Evolutionary conservation across 176 grass and related monocot species (phyloP), one percentile per base, ranked within the genome.

Genomic region (Rhynchospora breviuscula): DNA sequence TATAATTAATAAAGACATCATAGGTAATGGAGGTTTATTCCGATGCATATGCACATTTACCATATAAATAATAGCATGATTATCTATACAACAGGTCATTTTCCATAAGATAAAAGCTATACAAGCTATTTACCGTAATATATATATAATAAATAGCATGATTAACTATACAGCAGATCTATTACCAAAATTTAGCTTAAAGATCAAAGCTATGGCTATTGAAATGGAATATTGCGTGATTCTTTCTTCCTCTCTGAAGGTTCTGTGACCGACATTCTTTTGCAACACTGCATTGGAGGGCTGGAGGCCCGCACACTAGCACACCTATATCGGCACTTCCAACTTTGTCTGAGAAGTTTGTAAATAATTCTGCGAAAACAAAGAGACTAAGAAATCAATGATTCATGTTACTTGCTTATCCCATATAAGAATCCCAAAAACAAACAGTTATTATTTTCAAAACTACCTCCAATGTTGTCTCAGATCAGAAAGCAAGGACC

Each of bases 151-250:
- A n/a, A 86, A 78, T 70, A 67, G 81, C 62, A 86, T 10, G 44
- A 59, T 5, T 31, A 79, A 4, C 52, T 70, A 81, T 44, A 10
- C 51, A 45, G 57, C 3, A 57, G 60, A 8, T 33, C 8, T 74
- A 48, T 59, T 65, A 69, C 51, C 33, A 35, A 76, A 29, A 13
- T 43, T 40, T 13, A 63, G 61, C 19, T 69, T 88, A 94, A 10
- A 97, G 89, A 61, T 98, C 95, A 86, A 98, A 98, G 90, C 95
- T 98, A 88, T 94, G 92, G 84, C 90, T 94, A 78, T 98, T 86
- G 91, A 95, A 99, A 81, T 99, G 96, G 89, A 99, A 99, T 74
- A 95, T 64, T 44, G 86, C 87, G 49, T 88, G 12, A 86, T 85
- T 86, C 71, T 78, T 60, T 64, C 78, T 79, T 65, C 51, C 86